Percentiles rank a stretch among this genome's conserved stretches.
Evolutionary conservation across 495 filamentous ascomycete genomes (phyloP).

Genomic region (Neurospora cerealis): DNA sequence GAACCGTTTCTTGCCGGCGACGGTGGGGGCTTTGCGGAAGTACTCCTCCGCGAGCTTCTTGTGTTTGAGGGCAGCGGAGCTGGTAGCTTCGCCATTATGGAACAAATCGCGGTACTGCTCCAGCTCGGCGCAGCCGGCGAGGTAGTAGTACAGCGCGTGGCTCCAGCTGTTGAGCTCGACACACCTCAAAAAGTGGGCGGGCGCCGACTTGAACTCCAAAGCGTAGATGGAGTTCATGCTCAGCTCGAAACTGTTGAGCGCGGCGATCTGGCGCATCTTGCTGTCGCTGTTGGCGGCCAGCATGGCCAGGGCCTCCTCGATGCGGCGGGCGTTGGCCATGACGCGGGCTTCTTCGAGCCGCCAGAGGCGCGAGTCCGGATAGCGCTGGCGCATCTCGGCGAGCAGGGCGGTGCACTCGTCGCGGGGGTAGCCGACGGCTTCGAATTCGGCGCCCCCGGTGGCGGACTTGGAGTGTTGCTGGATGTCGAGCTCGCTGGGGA

Average conservation of each 20-base stretch:
- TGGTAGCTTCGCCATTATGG: conserved; percentile 36
- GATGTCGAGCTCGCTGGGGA: conserved; percentile 50
- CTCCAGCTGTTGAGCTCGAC: conserved; percentile 86
- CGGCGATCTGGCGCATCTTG: conserved; percentile 76
- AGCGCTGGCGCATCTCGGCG: conserved; percentile 60
- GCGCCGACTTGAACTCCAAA: conserved; percentile 60
- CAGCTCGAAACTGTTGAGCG: conserved; percentile 74
- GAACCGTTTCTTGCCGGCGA: conserved; percentile 78
- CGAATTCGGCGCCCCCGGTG: conserved; percentile 20
- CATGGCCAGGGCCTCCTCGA: conserved; percentile 59
- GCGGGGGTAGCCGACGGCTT: conserved; percentile 58
- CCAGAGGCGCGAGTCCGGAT: conserved; percentile 81
- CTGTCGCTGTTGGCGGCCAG: conserved; percentile 48
- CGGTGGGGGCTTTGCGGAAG: conserved; percentile 58
- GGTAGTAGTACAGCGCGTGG: conserved; percentile 82
- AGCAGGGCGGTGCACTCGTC: conserved; percentile 60
- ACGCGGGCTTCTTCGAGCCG: conserved; percentile 81
- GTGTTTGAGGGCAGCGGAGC: conserved; percentile 19
- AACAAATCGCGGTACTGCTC: conserved; percentile 64
- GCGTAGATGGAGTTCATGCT: conserved; percentile 70
- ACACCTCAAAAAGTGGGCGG: conserved; percentile 67
- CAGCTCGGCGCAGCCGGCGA: conserved; percentile 66
- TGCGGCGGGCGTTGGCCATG: conserved; percentile 52
- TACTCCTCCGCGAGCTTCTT: conserved; percentile 58
- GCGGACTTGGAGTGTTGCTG: conserved; percentile 28